Conservation (phyloP, 306 rosid species). For the Lathyrus oleraceus region DNA sequence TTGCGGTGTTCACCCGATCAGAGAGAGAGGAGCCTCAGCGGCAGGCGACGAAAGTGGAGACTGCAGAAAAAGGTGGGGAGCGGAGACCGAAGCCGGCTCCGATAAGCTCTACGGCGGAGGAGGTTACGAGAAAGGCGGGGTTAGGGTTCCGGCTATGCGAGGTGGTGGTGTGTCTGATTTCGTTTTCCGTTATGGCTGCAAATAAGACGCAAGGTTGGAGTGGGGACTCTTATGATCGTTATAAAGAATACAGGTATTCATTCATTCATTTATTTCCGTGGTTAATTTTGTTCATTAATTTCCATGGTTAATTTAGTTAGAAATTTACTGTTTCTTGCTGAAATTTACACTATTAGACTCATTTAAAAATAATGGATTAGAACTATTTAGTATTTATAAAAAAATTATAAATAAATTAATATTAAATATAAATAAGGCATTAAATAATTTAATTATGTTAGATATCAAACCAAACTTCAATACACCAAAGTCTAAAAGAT, state of each 20-base stretch:
- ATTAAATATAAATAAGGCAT: too few species aligned
- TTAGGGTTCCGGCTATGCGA: slow-evolving; percentile 82
- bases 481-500: too few species aligned
- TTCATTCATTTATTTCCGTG: not conserved
- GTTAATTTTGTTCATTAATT: not conserved
- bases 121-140: slow-evolving; percentile 57
- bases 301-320: not conserved
- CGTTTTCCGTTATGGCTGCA: slow-evolving; percentile 92
- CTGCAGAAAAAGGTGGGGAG: not conserved
- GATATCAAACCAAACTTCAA: too few species aligned
- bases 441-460: too few species aligned
- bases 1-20: slow-evolving; percentile 37
- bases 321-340: not conserved
- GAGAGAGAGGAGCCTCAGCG: slow-evolving; percentile 47
- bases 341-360: not conserved
- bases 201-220: slow-evolving; percentile 95
- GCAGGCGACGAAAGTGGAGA: slow-evolving; percentile 48
- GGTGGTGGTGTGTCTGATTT: slow-evolving; percentile 67
- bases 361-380: too few species aligned
- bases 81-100: slow-evolving; percentile 39
- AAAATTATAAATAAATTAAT: too few species aligned
- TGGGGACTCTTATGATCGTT: slow-evolving; percentile 94
- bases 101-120: slow-evolving; percentile 43
- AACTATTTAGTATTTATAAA: too few species aligned
- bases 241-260: slow-evolving; percentile 81